Evolutionary conservation across 2,329 filamentous ascomycete genomes (phyloP).

Genomic region (Fusarium compactum): DNA sequence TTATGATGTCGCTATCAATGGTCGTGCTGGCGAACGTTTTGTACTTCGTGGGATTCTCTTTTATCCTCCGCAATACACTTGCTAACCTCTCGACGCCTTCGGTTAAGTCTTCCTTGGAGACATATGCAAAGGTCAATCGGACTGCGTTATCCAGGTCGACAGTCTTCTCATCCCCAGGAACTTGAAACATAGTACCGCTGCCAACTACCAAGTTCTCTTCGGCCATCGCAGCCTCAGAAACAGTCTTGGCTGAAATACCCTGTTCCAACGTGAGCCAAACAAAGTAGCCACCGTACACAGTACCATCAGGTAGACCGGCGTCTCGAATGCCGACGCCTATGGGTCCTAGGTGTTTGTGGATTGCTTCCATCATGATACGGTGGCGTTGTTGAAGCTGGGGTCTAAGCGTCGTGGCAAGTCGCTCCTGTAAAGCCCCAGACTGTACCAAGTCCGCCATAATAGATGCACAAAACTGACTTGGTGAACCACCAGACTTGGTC

Average conservation of each 20-base stretch:
- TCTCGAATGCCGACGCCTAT: conserved; percentile 66
- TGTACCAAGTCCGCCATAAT: conserved; percentile 63
- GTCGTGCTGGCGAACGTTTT: conserved; percentile 20
- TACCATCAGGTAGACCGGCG: conserved; percentile 54
- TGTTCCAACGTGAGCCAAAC: conserved; percentile 79
- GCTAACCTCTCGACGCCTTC: conserved; percentile 77
- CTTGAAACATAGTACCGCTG: conserved; percentile 76
- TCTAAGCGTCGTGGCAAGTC: conserved; percentile 57
- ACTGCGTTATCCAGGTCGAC: conserved; percentile 70
- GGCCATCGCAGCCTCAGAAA: conserved; percentile 68
- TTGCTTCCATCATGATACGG: conserved; percentile 66
- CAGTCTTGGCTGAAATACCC: conserved; percentile 61
- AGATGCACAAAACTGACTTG: conserved; percentile 66
- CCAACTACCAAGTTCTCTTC: conserved; percentile 77
- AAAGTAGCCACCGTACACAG: conserved; percentile 84
- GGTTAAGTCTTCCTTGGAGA: conserved; percentile 71
- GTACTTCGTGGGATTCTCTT: conserved; percentile 48
- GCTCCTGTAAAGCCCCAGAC: conserved; percentile 58
- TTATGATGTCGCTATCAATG: conserved; percentile 35
- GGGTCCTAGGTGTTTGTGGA: conserved; percentile 70
- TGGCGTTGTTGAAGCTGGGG: conserved; percentile 62
- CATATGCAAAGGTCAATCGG: conserved; percentile 79
- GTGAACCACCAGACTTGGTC: conserved; percentile 68
- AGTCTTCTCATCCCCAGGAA: conserved; percentile 66
- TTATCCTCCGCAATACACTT: conserved; percentile 55